Base-by-base conservation (phyloP, 2,329 filamentous ascomycete species). In the Calonectria crousiana region DNA sequence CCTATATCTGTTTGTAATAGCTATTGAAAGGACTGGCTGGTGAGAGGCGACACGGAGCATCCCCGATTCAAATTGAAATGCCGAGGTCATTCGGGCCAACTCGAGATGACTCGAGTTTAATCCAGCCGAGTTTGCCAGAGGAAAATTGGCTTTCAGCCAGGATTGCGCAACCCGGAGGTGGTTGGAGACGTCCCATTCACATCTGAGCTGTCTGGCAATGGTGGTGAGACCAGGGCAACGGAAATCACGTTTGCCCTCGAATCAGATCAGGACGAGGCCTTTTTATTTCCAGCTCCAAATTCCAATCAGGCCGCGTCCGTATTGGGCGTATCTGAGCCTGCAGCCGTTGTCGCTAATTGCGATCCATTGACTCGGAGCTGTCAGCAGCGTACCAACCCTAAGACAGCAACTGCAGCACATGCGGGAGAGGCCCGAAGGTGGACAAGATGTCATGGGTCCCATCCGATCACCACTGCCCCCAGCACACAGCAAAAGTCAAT, bases 101-200 rank as follows among this genome's bases (percentile, higher is more conserved):
- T 44, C 72, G 41, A 69, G 64, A 34, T 72, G 70, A 72, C 52
- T 69, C 53, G 75, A 72, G 67, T 53, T 67, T 71, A 49, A 67
- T 64, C 53, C 32, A 72, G 65, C 70, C 47, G 32, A 67, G 53
- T 34, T 66, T 58, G n/a, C 26, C 64, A 67, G 64, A 34, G 64
- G 34, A 36, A 67, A 67, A 44, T 58, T 60, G 38, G 52, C 28
- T 58, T 70, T 62, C 23, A 44, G 51, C 26, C 32, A 56, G 23
- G 52, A 68, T 58, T 58, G 66, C 60, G 60, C 41, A 23, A 65
- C 14, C 3, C 13, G 30, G 23, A 28, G 23, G 20, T 18, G 28
- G 23, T 41, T 62, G 56, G 56, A 62, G 56, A 23, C 36, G 38
- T 20, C 10, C 34, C 14, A 20, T 41, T 62, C 34, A 13, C 38